Percentiles rank a stretch among this genome's conserved stretches.
Evolutionary conservation across 352 stramenopile genomes (phyloP).

Genomic region (Globisporangium recalcitrans): DNA sequence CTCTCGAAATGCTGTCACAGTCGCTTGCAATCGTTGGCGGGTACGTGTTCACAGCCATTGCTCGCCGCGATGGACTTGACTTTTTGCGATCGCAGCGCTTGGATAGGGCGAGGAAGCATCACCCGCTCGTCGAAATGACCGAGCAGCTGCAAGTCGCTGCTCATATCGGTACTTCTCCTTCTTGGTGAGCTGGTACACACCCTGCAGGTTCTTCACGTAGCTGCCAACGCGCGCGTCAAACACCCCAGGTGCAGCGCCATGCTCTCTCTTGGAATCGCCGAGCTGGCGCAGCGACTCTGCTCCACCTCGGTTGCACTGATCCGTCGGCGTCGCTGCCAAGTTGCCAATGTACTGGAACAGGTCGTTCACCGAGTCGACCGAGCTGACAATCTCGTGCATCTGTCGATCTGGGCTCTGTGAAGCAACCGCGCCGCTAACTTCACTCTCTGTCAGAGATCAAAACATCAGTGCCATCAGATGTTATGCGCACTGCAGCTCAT

Average conservation of each 20-base stretch:
- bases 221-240: constrained; percentile 66
- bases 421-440: constrained; percentile 26
- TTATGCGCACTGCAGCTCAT: no score
- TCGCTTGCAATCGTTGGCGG: constrained; percentile 53
- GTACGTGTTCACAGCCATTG: constrained; percentile 86
- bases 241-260: constrained; percentile 19
- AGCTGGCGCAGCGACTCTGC: constrained; percentile 13
- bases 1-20: constrained; percentile 62
- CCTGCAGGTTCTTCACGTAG: constrained; percentile 73
- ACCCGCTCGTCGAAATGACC: constrained; percentile 85
- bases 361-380: constrained; percentile 72
- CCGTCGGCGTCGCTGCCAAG: constrained; percentile 32
- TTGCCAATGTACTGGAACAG: constrained; percentile 79
- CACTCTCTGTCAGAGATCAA: constrained; percentile 24
- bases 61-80: constrained; percentile 81
- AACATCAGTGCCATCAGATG: no score
- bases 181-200: constrained; percentile 70
- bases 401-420: constrained; percentile 44
- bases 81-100: constrained; percentile 68
- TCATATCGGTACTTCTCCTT: constrained; percentile 80
- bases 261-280: constrained; percentile 16
- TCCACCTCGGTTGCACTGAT: constrained; percentile 2
- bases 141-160: constrained; percentile 51
- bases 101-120: constrained; percentile 75
- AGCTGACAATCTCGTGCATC: constrained; percentile 66